These are phyloP conservation scores for Zalaria obscura DNA, from an alignment of 2,329 filamentous ascomycete species.

Conservation along the genomic window DNA sequence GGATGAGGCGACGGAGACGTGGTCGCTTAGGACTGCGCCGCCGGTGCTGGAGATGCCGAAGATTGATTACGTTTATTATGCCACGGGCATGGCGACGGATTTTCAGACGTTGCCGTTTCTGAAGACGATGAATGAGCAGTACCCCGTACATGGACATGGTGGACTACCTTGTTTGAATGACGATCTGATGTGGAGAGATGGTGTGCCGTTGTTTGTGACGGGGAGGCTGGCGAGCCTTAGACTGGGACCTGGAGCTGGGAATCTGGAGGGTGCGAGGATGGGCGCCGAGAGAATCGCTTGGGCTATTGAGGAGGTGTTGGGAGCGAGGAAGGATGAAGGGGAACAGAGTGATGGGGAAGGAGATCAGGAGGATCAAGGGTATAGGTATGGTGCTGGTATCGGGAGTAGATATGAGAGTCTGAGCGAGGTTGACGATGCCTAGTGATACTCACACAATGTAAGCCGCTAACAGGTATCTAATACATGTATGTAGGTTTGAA, in stretches of 20 bases:
- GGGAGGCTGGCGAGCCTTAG: constrained; percentile 53
- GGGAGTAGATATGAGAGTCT: constrained; percentile 27
- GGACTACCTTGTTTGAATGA: constrained; percentile 62
- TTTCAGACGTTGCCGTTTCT: constrained; percentile 48
- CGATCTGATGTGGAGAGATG: constrained; percentile 60
- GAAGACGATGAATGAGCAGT: constrained; percentile 40
- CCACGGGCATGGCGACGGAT: constrained; percentile 56
- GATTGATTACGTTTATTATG: constrained; percentile 60
- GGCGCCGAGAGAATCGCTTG: constrained; percentile 62
- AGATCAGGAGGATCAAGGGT: constrained; percentile 9
- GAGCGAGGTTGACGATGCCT: neutral
- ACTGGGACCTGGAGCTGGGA: constrained; percentile 58
- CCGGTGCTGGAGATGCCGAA: constrained; percentile 32
- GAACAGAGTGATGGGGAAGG: constrained; percentile 11
- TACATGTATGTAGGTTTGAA: too few relatives aligned
- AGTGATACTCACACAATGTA: too few relatives aligned
- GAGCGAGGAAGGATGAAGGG: constrained; percentile 10
- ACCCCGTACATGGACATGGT: constrained; percentile 47
- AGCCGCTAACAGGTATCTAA: too few relatives aligned
- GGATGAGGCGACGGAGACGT: constrained; percentile 31
- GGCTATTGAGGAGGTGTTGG: constrained; percentile 48
- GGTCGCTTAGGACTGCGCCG: constrained; percentile 40
- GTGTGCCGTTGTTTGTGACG: constrained; percentile 59
- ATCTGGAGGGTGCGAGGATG: constrained; percentile 57
- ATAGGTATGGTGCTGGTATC: constrained; percentile 23